These are phyloP conservation scores for Arthrobotrys megalospora DNA, from an alignment of 2,329 filamentous ascomycete species.

Conservation along the genomic window DNA sequence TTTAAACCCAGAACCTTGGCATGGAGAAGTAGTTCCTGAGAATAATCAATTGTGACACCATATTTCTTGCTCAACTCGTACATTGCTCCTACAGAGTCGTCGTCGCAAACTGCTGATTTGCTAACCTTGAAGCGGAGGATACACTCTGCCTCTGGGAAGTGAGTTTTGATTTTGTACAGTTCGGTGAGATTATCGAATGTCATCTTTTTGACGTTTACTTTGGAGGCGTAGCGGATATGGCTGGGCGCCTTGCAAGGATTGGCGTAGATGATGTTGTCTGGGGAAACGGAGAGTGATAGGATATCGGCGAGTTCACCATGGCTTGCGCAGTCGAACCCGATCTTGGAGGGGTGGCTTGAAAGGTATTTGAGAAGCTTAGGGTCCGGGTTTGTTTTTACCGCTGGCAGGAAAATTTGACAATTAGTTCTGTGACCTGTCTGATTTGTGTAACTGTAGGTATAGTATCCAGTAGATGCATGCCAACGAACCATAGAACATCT, in stretches of 20 bases:
- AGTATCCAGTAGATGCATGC: not conserved
- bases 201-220: constrained; percentile 39
- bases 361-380: constrained; percentile 38
- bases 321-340: constrained; percentile 57
- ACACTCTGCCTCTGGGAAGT: constrained; percentile 40
- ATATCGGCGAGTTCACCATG: constrained; percentile 41
- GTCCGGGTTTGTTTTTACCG: constrained; percentile 54
- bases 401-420: not conserved
- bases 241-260: constrained; percentile 58
- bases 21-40: constrained; percentile 14
- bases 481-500: constrained; percentile 50
- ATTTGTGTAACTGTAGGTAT: not conserved
- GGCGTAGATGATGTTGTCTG: constrained; percentile 50
- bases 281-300: constrained; percentile 38
- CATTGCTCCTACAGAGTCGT: not conserved
- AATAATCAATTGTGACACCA: constrained; percentile 33
- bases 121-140: constrained; percentile 39
- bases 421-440: not conserved
- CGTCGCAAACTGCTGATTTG: not conserved
- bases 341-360: constrained; percentile 2
- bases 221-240: constrained; percentile 49
- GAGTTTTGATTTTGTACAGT: constrained; percentile 40
- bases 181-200: constrained; percentile 55
- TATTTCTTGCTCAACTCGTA: constrained; percentile 57
- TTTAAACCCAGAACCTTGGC: constrained; percentile 31